Conservation (phyloP, 2,329 filamentous ascomycete genomes). For the Dissoconium aciculare region DNA sequence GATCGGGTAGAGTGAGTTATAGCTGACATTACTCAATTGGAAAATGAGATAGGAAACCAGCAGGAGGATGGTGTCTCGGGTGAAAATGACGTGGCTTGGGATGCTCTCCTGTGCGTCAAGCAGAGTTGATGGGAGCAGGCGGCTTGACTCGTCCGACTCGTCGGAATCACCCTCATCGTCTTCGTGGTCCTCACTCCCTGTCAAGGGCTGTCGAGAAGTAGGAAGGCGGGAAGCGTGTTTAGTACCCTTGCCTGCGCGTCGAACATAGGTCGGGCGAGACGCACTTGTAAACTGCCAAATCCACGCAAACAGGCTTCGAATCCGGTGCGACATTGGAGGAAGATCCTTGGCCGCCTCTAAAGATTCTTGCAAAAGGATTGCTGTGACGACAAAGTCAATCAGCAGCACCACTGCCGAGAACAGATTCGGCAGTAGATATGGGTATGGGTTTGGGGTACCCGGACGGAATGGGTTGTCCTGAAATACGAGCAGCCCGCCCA, state of each 20-base stretch:
- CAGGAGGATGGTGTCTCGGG: slow-evolving; percentile 66
- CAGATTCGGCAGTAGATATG: slow-evolving; percentile 75
- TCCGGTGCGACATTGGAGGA: slow-evolving; percentile 43
- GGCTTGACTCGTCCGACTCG: slow-evolving; percentile 26
- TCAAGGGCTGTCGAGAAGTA: too few relatives aligned
- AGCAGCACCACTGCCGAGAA: slow-evolving; percentile 58
- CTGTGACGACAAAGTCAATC: slow-evolving; percentile 56
- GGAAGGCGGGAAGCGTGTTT: slow-evolving; percentile 6
- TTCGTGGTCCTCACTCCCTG: slow-evolving; percentile 12
- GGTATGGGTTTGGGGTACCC: slow-evolving; percentile 45
- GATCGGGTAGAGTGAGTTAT: slow-evolving; percentile 88
- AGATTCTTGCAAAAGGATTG: slow-evolving; percentile 78
- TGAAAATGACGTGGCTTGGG: slow-evolving; percentile 49
- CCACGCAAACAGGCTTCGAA: slow-evolving; percentile 49
- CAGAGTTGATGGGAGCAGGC: slow-evolving; percentile 20
- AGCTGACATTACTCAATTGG: slow-evolving; percentile 84
- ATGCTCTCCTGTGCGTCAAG: slow-evolving; percentile 35
- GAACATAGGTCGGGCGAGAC: slow-evolving; percentile 45
- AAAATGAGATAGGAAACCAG: slow-evolving; percentile 82
- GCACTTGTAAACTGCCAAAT: slow-evolving; percentile 53
- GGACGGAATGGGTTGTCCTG: slow-evolving; percentile 41
- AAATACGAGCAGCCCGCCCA: slow-evolving; percentile 74
- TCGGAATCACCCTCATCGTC: slow-evolving; percentile 14
- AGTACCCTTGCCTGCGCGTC: slow-evolving; percentile 18
- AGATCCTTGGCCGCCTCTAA: slow-evolving; percentile 50